These are phyloP conservation scores for Chimonanthus praecox DNA, from an alignment of 164 flowering plant species.

Conservation along the genomic window DNA sequence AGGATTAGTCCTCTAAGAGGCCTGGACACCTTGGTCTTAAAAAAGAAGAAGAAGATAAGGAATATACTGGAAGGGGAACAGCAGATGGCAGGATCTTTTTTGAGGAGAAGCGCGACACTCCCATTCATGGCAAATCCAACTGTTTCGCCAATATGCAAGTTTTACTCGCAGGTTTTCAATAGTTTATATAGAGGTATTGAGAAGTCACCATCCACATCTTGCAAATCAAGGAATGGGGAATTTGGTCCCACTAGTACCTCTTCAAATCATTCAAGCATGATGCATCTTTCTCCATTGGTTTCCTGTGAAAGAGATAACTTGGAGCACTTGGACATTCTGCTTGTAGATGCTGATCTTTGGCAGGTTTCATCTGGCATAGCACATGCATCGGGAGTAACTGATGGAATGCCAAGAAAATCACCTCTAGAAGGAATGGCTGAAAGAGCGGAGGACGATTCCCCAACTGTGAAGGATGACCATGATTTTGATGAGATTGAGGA, in stretches of 20 bases:
- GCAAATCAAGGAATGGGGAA: background rate
- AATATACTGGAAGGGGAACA: background rate
- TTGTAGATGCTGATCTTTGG: conserved; percentile 72
- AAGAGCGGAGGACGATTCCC: conserved; percentile 8
- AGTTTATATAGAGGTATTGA: conserved; percentile 7
- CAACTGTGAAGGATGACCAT: conserved; percentile 17
- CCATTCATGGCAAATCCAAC: conserved; percentile 2
- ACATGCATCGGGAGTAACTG: conserved; percentile 35
- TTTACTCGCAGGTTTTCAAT: conserved; percentile 23
- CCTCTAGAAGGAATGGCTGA: conserved; percentile 16
- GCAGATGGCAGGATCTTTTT: conserved; percentile 19
- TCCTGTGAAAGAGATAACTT: conserved; percentile 8
- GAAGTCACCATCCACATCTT: background rate
- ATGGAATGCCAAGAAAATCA: conserved; percentile 1
- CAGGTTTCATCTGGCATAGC: conserved; percentile 54
- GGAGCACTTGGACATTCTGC: conserved; percentile 38
- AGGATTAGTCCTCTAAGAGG: no score
- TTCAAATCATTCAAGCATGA: conserved; percentile 8
- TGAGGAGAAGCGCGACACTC: conserved; percentile 14
- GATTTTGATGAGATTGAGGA: conserved; percentile 76
- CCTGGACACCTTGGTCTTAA: no score
- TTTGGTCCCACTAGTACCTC: background rate
- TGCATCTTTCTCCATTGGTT: conserved; percentile 36
- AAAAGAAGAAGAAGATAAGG: no score
- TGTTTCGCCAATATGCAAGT: conserved; percentile 6